Conservation (phyloP, 129 eudicot species). For the Artemisia tridentata region DNA sequence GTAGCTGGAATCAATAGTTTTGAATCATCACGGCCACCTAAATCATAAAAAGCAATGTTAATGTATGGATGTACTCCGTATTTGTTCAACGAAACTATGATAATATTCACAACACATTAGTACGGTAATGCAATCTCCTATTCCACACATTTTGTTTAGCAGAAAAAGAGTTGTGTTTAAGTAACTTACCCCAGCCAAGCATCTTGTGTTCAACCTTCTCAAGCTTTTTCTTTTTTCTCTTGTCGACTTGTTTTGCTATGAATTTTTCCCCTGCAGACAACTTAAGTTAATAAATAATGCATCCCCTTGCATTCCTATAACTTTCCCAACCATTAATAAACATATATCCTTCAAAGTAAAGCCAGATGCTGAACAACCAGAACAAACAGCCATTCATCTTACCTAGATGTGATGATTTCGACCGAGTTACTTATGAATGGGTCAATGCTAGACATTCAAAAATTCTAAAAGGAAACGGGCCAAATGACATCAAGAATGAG, state of each 20-base stretch:
- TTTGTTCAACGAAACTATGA: constrained; percentile 9
- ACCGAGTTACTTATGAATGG: constrained; percentile 16
- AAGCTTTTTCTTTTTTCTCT: constrained; percentile 82
- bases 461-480: not conserved
- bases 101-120: constrained; percentile 5
- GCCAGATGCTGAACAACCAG: not conserved
- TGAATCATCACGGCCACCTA: constrained; percentile 95
- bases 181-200: constrained; percentile 97
- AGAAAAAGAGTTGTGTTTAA: not conserved
- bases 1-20: constrained; percentile 84
- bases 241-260: constrained; percentile 77
- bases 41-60: constrained; percentile 7
- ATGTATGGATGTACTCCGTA: not conserved
- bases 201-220: constrained; percentile 92
- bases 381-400: constrained; percentile 1
- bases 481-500: not conserved
- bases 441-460: constrained; percentile 10
- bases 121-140: not conserved
- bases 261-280: constrained; percentile 77
- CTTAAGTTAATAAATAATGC: not conserved
- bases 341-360: constrained; percentile 3
- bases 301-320: not conserved
- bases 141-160: constrained; percentile 2
- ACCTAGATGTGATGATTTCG: constrained; percentile 1
- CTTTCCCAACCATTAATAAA: not conserved